phyloP scores from a whole-genome alignment of 768 basidiomycete genomes.

The Boletus eberwhitei region DNA sequence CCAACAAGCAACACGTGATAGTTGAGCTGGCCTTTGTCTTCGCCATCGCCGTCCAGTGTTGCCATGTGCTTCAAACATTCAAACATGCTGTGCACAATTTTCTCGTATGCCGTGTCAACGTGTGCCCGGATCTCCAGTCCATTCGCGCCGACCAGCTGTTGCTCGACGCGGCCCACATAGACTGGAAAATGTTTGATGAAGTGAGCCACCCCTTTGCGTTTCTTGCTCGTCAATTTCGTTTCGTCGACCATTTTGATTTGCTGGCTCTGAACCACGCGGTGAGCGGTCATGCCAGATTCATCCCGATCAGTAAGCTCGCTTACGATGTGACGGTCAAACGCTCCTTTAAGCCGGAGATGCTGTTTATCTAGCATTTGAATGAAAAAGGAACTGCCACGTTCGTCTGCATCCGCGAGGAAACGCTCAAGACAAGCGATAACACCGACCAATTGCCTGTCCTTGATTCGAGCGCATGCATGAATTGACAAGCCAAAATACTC shows the following conservation, averaged over 20 bases:
- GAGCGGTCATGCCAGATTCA: not conserved
- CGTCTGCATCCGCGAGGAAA: constrained; percentile 72
- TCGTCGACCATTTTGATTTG: constrained; percentile 87
- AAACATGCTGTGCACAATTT: constrained; percentile 87
- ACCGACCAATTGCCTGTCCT: constrained; percentile 76
- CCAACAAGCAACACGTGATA: constrained; percentile 95
- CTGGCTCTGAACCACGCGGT: constrained; percentile 52
- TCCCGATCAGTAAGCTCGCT: constrained; percentile 18
- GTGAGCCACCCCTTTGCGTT: constrained; percentile 85
- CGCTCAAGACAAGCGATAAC: constrained; percentile 77
- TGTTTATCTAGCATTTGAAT: constrained; percentile 79
- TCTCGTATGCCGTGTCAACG: constrained; percentile 84
- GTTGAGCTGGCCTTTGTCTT: constrained; percentile 96
- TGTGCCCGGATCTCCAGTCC: constrained; percentile 70
- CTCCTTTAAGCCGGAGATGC: constrained; percentile 67
- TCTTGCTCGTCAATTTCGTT: constrained; percentile 89
- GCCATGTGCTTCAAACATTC: constrained; percentile 94
- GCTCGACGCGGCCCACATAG: constrained; percentile 81
- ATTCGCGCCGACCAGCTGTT: constrained; percentile 75
- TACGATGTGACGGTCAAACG: constrained; percentile 76
- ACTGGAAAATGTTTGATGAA: constrained; percentile 92
- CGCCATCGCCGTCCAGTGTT: constrained; percentile 88
- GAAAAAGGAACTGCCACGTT: constrained; percentile 72
- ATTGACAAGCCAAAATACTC: constrained; percentile 5
- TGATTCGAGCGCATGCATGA: constrained; percentile 2